These are phyloP conservation scores for Hortaea werneckii DNA, from an alignment of 2,329 filamentous ascomycete genomes.

Conservation along the genomic window DNA sequence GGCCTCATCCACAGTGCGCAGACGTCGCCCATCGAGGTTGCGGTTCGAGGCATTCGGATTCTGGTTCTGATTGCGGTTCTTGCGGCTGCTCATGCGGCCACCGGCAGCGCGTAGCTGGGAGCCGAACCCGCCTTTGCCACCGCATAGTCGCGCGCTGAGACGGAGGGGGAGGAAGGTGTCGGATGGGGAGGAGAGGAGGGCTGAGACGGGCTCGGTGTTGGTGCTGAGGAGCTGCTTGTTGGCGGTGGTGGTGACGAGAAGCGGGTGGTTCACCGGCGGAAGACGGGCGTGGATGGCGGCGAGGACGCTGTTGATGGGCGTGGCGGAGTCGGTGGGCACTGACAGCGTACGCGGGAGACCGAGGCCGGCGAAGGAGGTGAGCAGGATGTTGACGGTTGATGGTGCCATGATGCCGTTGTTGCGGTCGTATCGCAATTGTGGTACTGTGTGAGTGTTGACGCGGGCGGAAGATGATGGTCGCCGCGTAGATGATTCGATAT, in stretches of 20 bases:
- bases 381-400: conserved; percentile 66
- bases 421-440: too few relatives aligned
- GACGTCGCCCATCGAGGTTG: conserved; percentile 79
- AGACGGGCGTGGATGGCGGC: conserved; percentile 52
- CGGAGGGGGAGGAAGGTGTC: conserved; percentile 69
- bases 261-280: conserved; percentile 46
- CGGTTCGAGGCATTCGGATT: conserved; percentile 75
- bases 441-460: too few relatives aligned
- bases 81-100: conserved; percentile 94
- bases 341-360: conserved; percentile 73
- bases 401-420: too few relatives aligned
- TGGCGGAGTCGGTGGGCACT: conserved; percentile 57
- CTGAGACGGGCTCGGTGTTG: conserved; percentile 48
- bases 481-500: too few relatives aligned
- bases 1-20: conserved; percentile 88
- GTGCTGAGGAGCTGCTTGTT: conserved; percentile 57
- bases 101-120: conserved; percentile 93
- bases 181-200: conserved; percentile 44
- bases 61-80: conserved; percentile 69
- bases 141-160: conserved; percentile 66
- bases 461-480: too few relatives aligned
- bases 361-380: conserved; percentile 75
- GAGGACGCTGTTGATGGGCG: conserved; percentile 55
- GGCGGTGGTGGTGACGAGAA: conserved; percentile 72
- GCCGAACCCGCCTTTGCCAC: conserved; percentile 96